Evolutionary conservation across 1,139 yeast genomes (phyloP), one percentile per base, ranked within the genome.

Genomic region (Citeromyces hawaiiensis): DNA sequence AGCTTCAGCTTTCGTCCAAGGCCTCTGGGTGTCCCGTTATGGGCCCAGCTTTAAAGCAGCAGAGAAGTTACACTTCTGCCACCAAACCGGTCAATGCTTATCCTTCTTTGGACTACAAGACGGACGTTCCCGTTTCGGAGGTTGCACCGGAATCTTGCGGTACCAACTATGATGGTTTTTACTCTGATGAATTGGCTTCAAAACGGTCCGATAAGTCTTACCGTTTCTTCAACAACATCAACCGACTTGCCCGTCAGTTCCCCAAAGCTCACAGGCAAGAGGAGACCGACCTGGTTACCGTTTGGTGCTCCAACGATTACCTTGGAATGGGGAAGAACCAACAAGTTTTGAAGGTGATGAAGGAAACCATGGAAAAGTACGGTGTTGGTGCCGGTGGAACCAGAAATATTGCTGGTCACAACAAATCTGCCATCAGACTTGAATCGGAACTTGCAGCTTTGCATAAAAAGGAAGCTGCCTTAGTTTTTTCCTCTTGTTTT

Each of bases 301-400:
- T 91, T 43, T 91, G 98, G 98, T 91, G 98, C 56, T 87, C 97
- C 36, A 91, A 91, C 59, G 99, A 91, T 61, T 91, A 91, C 61
- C 69, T 91, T 46, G 96, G 97, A 15, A 83, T 93, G 93, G 93
- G 96, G 39, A 76, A 74, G 54, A 82, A 91, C 58, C 71, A 71
- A 45, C 65, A 66, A 44, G 91, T 91, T 37, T 64, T 85, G 45
- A 63, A 71, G 18, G 79, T 78, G 43, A 91, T 91, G 94, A 82
- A 81, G 52, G 57, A 67, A 39, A 80, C 94, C 18, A 70, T 91
- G 59, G 85, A 82, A 53, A 79, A 76, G 65, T 91, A 91, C 58
- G 99, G 99, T 50, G 82, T 95, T 11, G 99, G 99, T 52, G 95
- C 98, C 13, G 99, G 99, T 53, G 99, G 99, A 50, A 91, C 99